Evolutionary conservation across 371 early-diverging fungal genomes (phyloP).

Genomic region (Rhizopus delemar): DNA sequence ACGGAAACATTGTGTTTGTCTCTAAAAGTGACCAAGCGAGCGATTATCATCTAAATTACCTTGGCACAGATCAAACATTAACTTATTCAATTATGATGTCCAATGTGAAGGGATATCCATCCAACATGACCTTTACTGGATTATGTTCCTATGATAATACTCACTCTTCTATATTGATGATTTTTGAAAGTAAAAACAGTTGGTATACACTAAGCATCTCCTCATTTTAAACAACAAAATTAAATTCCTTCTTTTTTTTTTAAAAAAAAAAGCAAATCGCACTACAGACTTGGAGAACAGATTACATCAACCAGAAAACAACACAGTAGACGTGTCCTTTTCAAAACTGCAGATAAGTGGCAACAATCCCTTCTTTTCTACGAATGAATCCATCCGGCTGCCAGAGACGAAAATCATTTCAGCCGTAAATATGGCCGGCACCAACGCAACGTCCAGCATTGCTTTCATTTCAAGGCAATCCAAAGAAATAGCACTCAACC

Average conservation of each 20-base stretch:
- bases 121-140: constrained; percentile 3
- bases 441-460: neutral
- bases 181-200: neutral
- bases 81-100: neutral
- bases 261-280: neutral
- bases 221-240: neutral
- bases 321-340: neutral
- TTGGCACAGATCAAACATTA: constrained; percentile 4
- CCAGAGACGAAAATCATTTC: neutral
- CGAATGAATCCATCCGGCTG: neutral
- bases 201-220: neutral
- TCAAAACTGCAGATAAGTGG: neutral
- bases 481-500: neutral
- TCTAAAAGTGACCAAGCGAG: neutral
- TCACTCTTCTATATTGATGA: constrained; percentile 3
- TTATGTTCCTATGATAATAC: constrained; percentile 11
- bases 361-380: neutral
- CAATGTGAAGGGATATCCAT: neutral
- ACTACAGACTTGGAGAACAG: neutral
- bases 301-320: neutral
- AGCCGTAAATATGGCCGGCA: neutral
- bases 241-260: neutral
- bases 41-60: constrained; percentile 4
- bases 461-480: neutral
- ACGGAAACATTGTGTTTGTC: neutral